A percentile compares a stretch with the other conserved stretches of the same genome.
These are phyloP conservation scores for Nemania bipapillata DNA, from an alignment of 2,329 filamentous ascomycete genomes.

Conservation along the genomic window DNA sequence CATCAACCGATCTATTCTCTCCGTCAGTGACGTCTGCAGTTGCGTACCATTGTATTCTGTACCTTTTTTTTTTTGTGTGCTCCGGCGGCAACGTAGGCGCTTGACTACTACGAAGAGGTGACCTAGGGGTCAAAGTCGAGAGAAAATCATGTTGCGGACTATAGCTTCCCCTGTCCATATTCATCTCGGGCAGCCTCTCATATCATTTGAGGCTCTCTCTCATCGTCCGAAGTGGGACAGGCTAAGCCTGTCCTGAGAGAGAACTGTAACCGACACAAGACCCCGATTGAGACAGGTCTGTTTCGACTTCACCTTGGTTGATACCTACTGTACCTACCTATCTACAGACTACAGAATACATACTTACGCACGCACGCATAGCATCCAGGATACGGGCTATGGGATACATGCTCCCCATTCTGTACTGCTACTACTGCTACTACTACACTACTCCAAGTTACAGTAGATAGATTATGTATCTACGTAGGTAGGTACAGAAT, in stretches of 20 bases:
- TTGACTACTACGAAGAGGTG: slow-evolving; percentile 10
- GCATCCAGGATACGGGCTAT: no score
- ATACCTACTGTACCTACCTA: background rate
- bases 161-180: slow-evolving; percentile 26
- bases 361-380: no score
- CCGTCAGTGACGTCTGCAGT: background rate
- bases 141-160: background rate
- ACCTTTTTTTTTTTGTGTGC: no score
- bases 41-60: no score
- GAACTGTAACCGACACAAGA: slow-evolving; percentile 43
- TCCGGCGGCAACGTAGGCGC: slow-evolving; percentile 20
- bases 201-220: slow-evolving; percentile 33
- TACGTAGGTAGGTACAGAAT: background rate
- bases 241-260: slow-evolving; percentile 23
- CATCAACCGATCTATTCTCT: background rate
- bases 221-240: slow-evolving; percentile 24
- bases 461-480: background rate
- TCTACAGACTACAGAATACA: background rate
- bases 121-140: background rate
- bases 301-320: slow-evolving; percentile 38
- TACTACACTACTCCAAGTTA: background rate
- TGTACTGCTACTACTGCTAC: no score
- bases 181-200: slow-evolving; percentile 17
- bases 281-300: slow-evolving; percentile 42
- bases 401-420: no score